These are phyloP conservation scores for Flammula alnicola DNA, from an alignment of 1,284 basidiomycete genomes.

Conservation along the genomic window DNA sequence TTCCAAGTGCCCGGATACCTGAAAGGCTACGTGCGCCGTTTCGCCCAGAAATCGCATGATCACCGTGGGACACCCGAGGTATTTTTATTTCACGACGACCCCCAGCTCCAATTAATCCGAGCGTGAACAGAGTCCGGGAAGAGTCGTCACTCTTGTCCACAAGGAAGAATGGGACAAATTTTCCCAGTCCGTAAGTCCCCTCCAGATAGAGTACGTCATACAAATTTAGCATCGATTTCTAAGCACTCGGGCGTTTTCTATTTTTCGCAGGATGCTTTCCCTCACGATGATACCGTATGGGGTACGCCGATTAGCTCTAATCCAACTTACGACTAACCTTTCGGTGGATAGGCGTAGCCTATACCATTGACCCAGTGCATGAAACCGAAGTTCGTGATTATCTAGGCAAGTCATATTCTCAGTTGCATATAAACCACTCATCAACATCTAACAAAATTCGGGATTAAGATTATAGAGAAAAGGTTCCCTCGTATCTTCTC, in stretches of 20 bases:
- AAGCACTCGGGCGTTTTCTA: not conserved
- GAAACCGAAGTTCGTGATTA: slow-evolving; percentile 79
- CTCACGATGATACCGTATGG: slow-evolving; percentile 84
- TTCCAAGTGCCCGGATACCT: slow-evolving; percentile 74
- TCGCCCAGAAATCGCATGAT: slow-evolving; percentile 87
- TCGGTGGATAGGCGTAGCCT: slow-evolving; percentile 75
- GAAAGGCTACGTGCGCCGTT: slow-evolving; percentile 85
- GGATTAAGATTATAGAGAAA: slow-evolving; percentile 76
- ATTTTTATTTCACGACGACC: no score
- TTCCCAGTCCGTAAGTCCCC: slow-evolving; percentile 58
- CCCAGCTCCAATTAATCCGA: no score
- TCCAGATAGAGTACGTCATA: no score
- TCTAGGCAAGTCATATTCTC: slow-evolving; percentile 58
- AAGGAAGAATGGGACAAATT: slow-evolving; percentile 82
- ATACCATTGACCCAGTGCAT: slow-evolving; percentile 80
- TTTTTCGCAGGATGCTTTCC: slow-evolving; percentile 66
- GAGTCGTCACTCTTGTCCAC: slow-evolving; percentile 89
- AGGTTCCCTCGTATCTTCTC: slow-evolving; percentile 50
- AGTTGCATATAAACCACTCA: not conserved
- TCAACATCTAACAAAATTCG: not conserved
- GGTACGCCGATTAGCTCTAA: no score
- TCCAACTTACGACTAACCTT: no score
- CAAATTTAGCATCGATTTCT: not conserved
- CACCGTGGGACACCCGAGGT: slow-evolving; percentile 85
- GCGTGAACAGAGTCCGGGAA: slow-evolving; percentile 65